Conservation (phyloP, 2,329 filamentous ascomycete genomes). For the Fusarium praegraminearum region DNA sequence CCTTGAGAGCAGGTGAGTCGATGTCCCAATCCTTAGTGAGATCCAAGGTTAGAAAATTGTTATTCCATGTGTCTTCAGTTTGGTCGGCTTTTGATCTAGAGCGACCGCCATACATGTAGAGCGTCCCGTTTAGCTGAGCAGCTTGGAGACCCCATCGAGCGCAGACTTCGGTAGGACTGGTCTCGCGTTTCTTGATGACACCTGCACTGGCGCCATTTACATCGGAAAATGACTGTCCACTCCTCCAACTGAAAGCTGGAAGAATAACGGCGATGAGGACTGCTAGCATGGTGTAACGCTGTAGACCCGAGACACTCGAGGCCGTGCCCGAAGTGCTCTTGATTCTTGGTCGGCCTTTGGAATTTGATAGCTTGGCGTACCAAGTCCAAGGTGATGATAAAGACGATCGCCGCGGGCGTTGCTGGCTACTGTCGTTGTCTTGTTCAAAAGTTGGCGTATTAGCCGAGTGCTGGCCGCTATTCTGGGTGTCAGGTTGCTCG, state of each 20-base stretch:
- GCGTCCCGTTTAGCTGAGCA: conserved; percentile 78
- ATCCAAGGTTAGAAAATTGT: conserved; percentile 78
- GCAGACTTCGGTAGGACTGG: conserved; percentile 62
- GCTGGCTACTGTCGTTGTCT: conserved; percentile 15
- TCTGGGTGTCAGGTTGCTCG: conserved; percentile 33
- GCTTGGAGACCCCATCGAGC: conserved; percentile 75
- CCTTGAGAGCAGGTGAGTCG: conserved; percentile 70
- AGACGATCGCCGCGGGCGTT: conserved; percentile 31
- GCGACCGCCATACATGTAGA: conserved; percentile 82
- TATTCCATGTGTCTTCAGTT: conserved; percentile 76
- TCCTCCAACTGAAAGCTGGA: conserved; percentile 59
- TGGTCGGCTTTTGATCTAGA: conserved; percentile 69
- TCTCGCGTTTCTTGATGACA: conserved; percentile 52
- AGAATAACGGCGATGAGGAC: conserved; percentile 64
- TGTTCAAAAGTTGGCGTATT: conserved; percentile 16
- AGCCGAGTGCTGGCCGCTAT: conserved; percentile 50
- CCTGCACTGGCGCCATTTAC: conserved; percentile 62
- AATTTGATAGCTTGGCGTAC: conserved; percentile 58
- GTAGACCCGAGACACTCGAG: conserved; percentile 56
- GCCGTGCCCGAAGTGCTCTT: conserved; percentile 59
- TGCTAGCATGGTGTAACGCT: conserved; percentile 61
- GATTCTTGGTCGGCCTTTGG: conserved; percentile 56
- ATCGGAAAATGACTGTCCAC: conserved; percentile 54
- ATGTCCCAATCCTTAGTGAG: conserved; percentile 79
- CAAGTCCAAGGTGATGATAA: conserved; percentile 52